These are phyloP conservation scores for Pseudogymnoascus sp. DNA, from an alignment of 2,329 filamentous ascomycete species.

Conservation along the genomic window DNA sequence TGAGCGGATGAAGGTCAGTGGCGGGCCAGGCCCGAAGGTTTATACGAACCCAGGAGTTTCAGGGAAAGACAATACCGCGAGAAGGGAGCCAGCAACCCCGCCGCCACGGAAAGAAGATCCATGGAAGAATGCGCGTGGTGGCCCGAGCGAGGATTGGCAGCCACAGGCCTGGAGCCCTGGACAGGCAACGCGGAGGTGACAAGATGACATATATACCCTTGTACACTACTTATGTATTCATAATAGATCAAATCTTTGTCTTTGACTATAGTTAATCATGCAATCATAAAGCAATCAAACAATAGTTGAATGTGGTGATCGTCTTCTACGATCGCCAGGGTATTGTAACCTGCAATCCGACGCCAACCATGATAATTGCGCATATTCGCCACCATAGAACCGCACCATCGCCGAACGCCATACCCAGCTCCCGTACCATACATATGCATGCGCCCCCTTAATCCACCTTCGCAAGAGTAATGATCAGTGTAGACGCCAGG, in stretches of 20 bases:
- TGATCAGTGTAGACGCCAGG: slow-evolving; percentile 83
- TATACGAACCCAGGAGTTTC: slow-evolving; percentile 9
- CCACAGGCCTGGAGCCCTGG: slow-evolving; percentile 4
- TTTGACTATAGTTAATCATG: background rate
- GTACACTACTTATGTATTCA: slow-evolving; percentile 2
- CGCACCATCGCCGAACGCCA: slow-evolving; percentile 2
- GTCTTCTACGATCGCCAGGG: slow-evolving; percentile 7
- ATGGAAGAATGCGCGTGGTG: slow-evolving; percentile 49
- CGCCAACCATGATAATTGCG: slow-evolving; percentile 1
- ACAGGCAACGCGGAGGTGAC: background rate
- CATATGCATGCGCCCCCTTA: slow-evolving; percentile 21
- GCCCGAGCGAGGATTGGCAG: slow-evolving; percentile 58
- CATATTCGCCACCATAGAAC: background rate
- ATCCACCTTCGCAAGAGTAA: slow-evolving; percentile 79
- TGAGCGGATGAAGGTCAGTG: background rate
- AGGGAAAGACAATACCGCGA: slow-evolving; percentile 11
- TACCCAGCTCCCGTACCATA: background rate
- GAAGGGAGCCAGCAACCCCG: slow-evolving; percentile 17
- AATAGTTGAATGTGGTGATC: slow-evolving; percentile 7
- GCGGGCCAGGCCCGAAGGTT: background rate
- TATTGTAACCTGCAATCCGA: slow-evolving; percentile 7
- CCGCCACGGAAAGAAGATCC: slow-evolving; percentile 31
- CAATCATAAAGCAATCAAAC: slow-evolving; percentile 7
- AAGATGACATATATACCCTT: background rate
- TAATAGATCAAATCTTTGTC: background rate